A percentile compares a stretch with the other conserved stretches of the same genome.
Evolutionary conservation across 345 rosid species (phyloP).

Genomic region (Arabis hirsuta): DNA sequence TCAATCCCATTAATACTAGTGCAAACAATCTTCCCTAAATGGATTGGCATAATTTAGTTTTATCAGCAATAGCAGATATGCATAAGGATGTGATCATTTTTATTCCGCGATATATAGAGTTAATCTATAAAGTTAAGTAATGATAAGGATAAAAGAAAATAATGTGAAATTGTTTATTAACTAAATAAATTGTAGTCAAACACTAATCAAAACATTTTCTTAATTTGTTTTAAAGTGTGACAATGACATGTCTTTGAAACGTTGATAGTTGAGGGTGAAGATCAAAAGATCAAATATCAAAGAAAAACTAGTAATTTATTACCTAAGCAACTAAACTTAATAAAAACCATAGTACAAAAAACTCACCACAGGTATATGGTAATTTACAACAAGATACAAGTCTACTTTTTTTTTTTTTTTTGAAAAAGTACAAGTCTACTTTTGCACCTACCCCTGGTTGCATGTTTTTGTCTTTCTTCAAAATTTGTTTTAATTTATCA

Average conservation of each 20-base stretch:
- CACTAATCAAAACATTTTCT: neutral
- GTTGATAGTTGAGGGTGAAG: neutral
- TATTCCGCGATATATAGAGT: neutral
- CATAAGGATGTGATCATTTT: slow-evolving; percentile 5
- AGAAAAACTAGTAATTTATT: neutral
- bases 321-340: neutral
- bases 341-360: neutral
- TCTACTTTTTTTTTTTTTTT: too few species aligned
- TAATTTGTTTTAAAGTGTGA: neutral
- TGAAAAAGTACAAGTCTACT: slow-evolving; percentile 8
- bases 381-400: neutral
- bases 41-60: neutral
- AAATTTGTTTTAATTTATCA: neutral
- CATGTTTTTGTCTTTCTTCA: slow-evolving; percentile 28
- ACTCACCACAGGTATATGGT: neutral
- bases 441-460: slow-evolving; percentile 1
- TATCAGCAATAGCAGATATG: neutral
- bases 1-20: neutral
- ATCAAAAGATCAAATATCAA: neutral
- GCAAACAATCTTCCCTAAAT: neutral
- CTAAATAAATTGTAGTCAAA: neutral
- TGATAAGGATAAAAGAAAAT: too few species aligned
- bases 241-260: neutral
- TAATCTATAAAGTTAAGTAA: too few species aligned
- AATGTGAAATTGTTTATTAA: neutral